phyloP scores from a whole-genome alignment of 495 filamentous ascomycete genomes.

The Penicillium argentinense region DNA sequence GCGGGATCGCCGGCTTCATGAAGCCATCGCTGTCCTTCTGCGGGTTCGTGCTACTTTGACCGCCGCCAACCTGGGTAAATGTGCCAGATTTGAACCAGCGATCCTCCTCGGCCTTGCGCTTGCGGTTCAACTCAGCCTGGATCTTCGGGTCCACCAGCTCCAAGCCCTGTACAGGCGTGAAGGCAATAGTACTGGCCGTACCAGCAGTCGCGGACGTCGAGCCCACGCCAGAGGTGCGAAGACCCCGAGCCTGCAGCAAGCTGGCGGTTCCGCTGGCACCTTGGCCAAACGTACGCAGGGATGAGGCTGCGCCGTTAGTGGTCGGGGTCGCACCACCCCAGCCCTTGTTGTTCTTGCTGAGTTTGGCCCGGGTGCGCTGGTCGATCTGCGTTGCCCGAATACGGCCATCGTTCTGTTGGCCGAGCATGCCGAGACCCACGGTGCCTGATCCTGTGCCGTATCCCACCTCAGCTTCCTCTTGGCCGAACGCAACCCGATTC shows the following conservation, averaged over 20 bases:
- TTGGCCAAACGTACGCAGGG: slow-evolving; percentile 74
- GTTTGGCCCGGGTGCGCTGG: slow-evolving; percentile 85
- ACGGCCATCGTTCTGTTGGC: slow-evolving; percentile 79
- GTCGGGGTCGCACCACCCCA: slow-evolving; percentile 79
- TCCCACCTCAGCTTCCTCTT: slow-evolving; percentile 92
- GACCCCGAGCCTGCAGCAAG: slow-evolving; percentile 69
- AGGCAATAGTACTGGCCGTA: slow-evolving; percentile 85
- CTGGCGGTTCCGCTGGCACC: slow-evolving; percentile 59
- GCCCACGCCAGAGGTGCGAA: slow-evolving; percentile 75
- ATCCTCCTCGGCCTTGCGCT: slow-evolving; percentile 91
- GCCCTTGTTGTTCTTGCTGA: slow-evolving; percentile 93
- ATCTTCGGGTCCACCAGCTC: slow-evolving; percentile 96
- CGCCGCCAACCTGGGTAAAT: slow-evolving; percentile 80
- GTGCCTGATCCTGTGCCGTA: slow-evolving; percentile 87
- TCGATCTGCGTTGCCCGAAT: slow-evolving; percentile 89
- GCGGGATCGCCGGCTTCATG: slow-evolving; percentile 51
- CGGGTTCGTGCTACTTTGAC: slow-evolving; percentile 33
- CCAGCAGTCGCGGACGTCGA: slow-evolving; percentile 60
- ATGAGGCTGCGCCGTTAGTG: slow-evolving; percentile 65
- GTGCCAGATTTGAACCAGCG: slow-evolving; percentile 94
- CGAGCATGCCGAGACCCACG: slow-evolving; percentile 91
- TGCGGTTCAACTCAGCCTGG: slow-evolving; percentile 73
- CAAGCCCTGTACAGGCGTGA: slow-evolving; percentile 90
- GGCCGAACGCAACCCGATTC: slow-evolving; percentile 94
- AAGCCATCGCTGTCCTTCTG: slow-evolving; percentile 43